Percentiles rank a stretch among this genome's conserved stretches.
phyloP scores from a whole-genome alignment of 192 early-diverging fungal species.

The Pilobolus umbonatus region DNA sequence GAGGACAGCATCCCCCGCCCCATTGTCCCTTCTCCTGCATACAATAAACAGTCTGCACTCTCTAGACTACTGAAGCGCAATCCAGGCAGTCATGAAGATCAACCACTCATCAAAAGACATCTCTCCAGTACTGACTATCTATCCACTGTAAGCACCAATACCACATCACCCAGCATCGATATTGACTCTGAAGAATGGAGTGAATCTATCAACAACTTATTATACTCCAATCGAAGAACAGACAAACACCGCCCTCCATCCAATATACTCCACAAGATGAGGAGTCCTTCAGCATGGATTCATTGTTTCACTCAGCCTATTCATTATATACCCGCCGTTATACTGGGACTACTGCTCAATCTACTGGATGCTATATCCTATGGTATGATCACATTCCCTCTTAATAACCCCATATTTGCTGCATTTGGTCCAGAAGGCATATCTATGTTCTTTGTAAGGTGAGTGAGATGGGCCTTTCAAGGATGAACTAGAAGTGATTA shows the following conservation, averaged over 20 bases:
- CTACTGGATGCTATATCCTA: conserved; percentile 88
- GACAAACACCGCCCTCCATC: too few relatives aligned
- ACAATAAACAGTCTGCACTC: too few relatives aligned
- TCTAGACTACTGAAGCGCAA: too few relatives aligned
- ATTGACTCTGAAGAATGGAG: too few relatives aligned
- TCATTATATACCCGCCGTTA: conserved; percentile 80
- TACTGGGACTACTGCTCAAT: conserved; percentile 87
- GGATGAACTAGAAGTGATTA: neutral
- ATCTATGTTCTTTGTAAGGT: conserved; percentile 92
- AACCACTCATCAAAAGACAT: neutral
- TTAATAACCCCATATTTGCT: conserved; percentile 63
- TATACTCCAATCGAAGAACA: too few relatives aligned
- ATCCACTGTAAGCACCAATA: too few relatives aligned
- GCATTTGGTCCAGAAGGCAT: conserved; percentile 81
- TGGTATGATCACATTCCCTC: conserved; percentile 90
- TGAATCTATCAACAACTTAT: too few relatives aligned
- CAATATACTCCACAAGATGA: too few relatives aligned
- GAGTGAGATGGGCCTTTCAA: conserved; percentile 9
- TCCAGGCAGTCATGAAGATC: conserved; percentile 8
- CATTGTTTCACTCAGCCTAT: conserved; percentile 43
- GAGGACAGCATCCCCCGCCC: too few relatives aligned
- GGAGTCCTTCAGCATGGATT: conserved; percentile 1
- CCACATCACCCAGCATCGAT: too few relatives aligned
- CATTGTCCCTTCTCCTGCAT: too few relatives aligned
- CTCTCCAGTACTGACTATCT: neutral